phyloP scores from a whole-genome alignment of 2,329 filamentous ascomycete species.

The Lachnellula occidentalis region DNA sequence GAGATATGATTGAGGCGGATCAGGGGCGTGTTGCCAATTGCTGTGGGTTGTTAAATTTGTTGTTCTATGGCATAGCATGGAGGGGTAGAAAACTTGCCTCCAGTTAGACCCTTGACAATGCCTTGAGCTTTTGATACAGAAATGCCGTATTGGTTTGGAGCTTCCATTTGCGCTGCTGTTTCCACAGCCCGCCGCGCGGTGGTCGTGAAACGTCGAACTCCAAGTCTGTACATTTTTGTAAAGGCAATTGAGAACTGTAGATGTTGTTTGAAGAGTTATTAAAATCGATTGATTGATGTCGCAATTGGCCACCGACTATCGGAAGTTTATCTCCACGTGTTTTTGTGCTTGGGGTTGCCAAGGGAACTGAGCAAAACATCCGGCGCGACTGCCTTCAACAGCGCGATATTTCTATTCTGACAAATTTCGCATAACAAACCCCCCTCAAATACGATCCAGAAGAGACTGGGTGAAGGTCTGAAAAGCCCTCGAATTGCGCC shows the following conservation, averaged over 20 bases:
- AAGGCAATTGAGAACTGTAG: background rate
- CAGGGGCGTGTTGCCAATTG: slow-evolving; percentile 94
- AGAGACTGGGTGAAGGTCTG: background rate
- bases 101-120: slow-evolving; percentile 59
- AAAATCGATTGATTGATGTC: background rate
- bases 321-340: slow-evolving; percentile 1
- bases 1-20: slow-evolving; percentile 87
- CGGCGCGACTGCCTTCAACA: background rate
- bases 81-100: slow-evolving; percentile 44
- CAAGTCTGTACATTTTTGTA: slow-evolving; percentile 48
- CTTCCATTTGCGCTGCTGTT: slow-evolving; percentile 40
- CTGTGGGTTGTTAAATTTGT: slow-evolving; percentile 40
- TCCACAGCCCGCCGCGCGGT: slow-evolving; percentile 46
- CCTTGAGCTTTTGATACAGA: slow-evolving; percentile 63
- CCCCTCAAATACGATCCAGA: background rate
- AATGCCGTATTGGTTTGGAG: slow-evolving; percentile 49
- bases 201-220: slow-evolving; percentile 50
- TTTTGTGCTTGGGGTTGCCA: background rate
- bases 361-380: background rate
- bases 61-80: background rate
- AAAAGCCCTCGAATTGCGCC: background rate
- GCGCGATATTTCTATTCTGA: background rate
- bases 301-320: background rate
- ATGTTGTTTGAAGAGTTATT: background rate
- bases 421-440: background rate